Evolutionary conservation across 140 eudicot species (phyloP).

Genomic region (Ambrosia hybrid): DNA sequence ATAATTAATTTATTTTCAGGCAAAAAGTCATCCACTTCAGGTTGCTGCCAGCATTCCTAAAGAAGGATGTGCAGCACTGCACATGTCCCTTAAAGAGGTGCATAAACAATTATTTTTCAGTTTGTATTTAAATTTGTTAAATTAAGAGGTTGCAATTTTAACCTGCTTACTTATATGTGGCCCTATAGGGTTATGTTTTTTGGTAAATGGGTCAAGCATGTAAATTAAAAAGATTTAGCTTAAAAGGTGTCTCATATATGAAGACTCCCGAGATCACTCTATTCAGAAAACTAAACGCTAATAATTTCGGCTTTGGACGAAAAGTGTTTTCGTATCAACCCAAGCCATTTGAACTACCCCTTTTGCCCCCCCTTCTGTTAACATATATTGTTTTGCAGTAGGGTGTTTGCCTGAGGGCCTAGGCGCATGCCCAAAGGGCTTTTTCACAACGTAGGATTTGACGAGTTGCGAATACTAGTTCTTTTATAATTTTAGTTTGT

Average conservation of each 20-base stretch:
- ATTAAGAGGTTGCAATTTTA: background rate
- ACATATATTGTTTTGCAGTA: too few species aligned
- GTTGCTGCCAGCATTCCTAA: constrained; percentile 67
- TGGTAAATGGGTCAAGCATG: background rate
- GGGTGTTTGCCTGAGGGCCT: too few species aligned
- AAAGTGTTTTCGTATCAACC: background rate
- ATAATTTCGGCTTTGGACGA: background rate
- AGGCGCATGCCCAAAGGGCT: too few species aligned
- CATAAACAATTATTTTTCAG: constrained; percentile 2
- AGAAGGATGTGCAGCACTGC: constrained; percentile 65
- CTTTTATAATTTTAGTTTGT: background rate
- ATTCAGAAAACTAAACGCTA: too few species aligned
- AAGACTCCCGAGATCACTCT: too few species aligned
- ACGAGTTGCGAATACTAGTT: too few species aligned
- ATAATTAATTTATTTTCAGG: constrained; percentile 41
- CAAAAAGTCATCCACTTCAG: constrained; percentile 87
- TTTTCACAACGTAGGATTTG: background rate
- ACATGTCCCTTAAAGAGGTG: constrained; percentile 79
- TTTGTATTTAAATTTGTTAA: background rate
- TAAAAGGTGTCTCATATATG: too few species aligned
- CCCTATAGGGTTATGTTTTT: background rate
- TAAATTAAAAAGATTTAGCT: background rate
- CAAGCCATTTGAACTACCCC: background rate
- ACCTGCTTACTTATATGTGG: constrained; percentile 1
- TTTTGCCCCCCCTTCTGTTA: background rate